phyloP scores from a whole-genome alignment of 805 yeast species.

The Yueomyces sinensis region DNA sequence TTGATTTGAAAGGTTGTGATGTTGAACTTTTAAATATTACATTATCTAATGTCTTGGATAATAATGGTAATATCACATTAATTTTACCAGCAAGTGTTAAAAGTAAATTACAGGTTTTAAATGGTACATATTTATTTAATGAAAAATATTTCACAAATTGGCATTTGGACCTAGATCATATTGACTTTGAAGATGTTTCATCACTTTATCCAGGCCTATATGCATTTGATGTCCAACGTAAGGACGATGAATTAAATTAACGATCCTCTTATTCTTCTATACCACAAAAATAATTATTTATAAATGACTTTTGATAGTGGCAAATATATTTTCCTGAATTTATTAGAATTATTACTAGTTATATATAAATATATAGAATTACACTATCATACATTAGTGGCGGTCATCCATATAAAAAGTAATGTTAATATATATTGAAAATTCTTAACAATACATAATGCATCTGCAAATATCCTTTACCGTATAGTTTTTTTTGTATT shows the following conservation, averaged over 20 bases:
- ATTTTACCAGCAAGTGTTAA: slow-evolving; percentile 13
- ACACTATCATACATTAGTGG: no score
- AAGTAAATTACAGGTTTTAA: neutral
- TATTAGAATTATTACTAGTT: no score
- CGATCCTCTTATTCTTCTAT: no score
- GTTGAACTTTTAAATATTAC: slow-evolving; percentile 13
- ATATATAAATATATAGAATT: no score
- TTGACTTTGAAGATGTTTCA: slow-evolving; percentile 35
- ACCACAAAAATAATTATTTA: no score
- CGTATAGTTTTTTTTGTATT: no score
- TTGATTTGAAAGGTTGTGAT: slow-evolving; percentile 37
- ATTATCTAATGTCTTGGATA: slow-evolving; percentile 6
- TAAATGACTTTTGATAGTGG: no score
- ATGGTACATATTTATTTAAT: slow-evolving; percentile 3
- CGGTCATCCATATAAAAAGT: neutral
- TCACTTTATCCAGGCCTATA: slow-evolving; percentile 54
- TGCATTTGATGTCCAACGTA: slow-evolving; percentile 25
- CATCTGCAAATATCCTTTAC: no score
- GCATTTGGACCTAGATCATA: slow-evolving; percentile 67
- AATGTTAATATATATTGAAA: neutral
- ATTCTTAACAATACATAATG: no score
- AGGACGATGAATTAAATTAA: neutral
- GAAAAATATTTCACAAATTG: slow-evolving; percentile 26
- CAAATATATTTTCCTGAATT: no score
- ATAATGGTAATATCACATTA: slow-evolving; percentile 4